phyloP scores from a whole-genome alignment of 306 rosid genomes.

The Cucurbita argyrosperma region DNA sequence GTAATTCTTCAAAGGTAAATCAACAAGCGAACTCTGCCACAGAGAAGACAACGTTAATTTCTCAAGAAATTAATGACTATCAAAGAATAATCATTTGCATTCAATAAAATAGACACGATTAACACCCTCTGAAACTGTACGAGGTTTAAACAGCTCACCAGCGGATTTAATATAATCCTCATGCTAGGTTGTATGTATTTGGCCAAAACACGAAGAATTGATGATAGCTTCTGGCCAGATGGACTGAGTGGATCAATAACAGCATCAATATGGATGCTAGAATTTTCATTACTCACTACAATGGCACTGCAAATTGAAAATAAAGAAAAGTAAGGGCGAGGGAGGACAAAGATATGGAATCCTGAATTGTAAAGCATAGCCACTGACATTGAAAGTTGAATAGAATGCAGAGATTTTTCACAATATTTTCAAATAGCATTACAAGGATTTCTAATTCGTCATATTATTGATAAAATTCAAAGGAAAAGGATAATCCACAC shows the following conservation, averaged over 20 bases:
- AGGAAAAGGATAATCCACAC: background rate
- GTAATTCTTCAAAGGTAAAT: conserved; percentile 93
- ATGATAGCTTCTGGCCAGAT: conserved; percentile 76
- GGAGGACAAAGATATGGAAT: conserved; percentile 8
- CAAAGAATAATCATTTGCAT: background rate
- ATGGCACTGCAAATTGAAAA: conserved; percentile 57
- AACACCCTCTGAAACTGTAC: background rate
- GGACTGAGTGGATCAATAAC: conserved; percentile 93
- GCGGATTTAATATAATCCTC: conserved; percentile 87
- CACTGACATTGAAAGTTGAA: background rate
- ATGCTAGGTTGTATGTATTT: conserved; percentile 80
- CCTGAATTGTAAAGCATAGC: background rate
- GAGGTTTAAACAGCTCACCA: conserved; percentile 43
- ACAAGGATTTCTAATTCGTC: background rate
- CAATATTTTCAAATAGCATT: background rate
- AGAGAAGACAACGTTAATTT: conserved; percentile 19
- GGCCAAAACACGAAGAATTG: conserved; percentile 69
- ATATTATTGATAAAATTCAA: background rate
- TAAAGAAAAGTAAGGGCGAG: conserved; percentile 8
- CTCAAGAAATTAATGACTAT: background rate
- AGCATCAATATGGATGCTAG: conserved; percentile 84
- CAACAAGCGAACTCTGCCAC: conserved; percentile 92
- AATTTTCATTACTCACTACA: conserved; percentile 44
- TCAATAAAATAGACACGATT: background rate
- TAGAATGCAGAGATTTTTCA: background rate